Conservation (phyloP, 768 basidiomycete species). For the Xanthoconium purpureum region DNA sequence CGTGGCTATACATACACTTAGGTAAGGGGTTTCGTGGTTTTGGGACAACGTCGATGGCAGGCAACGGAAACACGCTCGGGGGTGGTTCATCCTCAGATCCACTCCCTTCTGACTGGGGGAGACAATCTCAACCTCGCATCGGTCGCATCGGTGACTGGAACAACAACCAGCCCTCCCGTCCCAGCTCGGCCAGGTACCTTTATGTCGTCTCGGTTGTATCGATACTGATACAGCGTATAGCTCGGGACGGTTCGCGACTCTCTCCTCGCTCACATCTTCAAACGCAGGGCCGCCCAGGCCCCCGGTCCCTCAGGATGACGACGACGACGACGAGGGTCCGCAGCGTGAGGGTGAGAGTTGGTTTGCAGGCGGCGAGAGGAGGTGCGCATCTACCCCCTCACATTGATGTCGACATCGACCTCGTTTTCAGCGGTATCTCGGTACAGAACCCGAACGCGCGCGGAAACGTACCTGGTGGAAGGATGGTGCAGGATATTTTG, state of each 20-base stretch:
- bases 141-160: slow-evolving; percentile 56
- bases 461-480: slow-evolving; percentile 47
- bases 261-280: slow-evolving; percentile 32
- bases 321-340: slow-evolving; percentile 48
- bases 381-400: slow-evolving; percentile 41
- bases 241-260: slow-evolving; percentile 34
- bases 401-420: not conserved
- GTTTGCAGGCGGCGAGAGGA: slow-evolving; percentile 95
- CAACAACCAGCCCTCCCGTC: slow-evolving; percentile 16
- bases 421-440: slow-evolving; percentile 67
- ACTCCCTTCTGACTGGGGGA: slow-evolving; percentile 46
- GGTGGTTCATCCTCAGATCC: slow-evolving; percentile 45
- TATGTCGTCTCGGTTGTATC: not conserved
- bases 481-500: slow-evolving; percentile 68
- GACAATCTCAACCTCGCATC: slow-evolving; percentile 40
- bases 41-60: no score
- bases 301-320: slow-evolving; percentile 34
- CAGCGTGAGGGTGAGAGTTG: slow-evolving; percentile 54
- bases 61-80: slow-evolving; percentile 40
- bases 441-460: slow-evolving; percentile 76
- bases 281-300: slow-evolving; percentile 13
- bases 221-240: slow-evolving; percentile 8
- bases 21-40: no score
- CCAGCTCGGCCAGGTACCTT: slow-evolving; percentile 12
- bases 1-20: slow-evolving; percentile 12